phyloP scores from a whole-genome alignment of 129 eudicot genomes.

The Dittrichia graveolens region DNA sequence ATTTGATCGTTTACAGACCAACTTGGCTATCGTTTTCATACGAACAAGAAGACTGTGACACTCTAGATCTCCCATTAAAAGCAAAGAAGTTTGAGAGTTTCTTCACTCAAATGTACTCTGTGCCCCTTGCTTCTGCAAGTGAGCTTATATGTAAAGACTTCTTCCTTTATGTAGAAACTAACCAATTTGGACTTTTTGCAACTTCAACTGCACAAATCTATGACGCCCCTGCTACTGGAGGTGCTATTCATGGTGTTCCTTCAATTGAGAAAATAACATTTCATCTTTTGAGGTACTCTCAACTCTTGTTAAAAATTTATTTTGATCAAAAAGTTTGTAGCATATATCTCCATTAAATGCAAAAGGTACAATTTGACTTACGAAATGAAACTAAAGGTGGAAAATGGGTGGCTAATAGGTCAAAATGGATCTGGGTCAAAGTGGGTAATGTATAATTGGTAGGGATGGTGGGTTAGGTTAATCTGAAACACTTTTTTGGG shows the following conservation, averaged over 20 bases:
- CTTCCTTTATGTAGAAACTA: conserved; percentile 74
- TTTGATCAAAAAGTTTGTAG: background rate
- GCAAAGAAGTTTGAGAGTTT: conserved; percentile 91
- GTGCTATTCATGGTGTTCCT: conserved; percentile 96
- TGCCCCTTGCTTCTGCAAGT: conserved; percentile 83
- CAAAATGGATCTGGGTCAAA: no score
- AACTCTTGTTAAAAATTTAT: conserved; percentile 3
- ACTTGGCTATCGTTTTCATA: conserved; percentile 85
- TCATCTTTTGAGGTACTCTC: conserved; percentile 81
- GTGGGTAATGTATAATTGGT: no score
- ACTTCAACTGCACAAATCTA: conserved; percentile 91
- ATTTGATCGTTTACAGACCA: conserved; percentile 89
- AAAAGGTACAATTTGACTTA: background rate
- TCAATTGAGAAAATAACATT: conserved; percentile 86
- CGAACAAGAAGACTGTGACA: conserved; percentile 62
- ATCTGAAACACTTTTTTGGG: no score
- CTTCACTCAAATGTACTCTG: conserved; percentile 76
- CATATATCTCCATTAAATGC: background rate
- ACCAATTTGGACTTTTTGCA: conserved; percentile 86
- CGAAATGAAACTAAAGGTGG: background rate
- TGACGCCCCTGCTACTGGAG: conserved; percentile 86
- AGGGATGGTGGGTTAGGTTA: no score
- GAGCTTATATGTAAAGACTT: conserved; percentile 97
- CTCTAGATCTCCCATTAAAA: conserved; percentile 68
- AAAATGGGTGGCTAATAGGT: no score